Percentiles rank a stretch among this genome's conserved stretches.
These are phyloP conservation scores for Mycosphaerella arachidis DNA, from an alignment of 2,329 filamentous ascomycete species.

Conservation along the genomic window DNA sequence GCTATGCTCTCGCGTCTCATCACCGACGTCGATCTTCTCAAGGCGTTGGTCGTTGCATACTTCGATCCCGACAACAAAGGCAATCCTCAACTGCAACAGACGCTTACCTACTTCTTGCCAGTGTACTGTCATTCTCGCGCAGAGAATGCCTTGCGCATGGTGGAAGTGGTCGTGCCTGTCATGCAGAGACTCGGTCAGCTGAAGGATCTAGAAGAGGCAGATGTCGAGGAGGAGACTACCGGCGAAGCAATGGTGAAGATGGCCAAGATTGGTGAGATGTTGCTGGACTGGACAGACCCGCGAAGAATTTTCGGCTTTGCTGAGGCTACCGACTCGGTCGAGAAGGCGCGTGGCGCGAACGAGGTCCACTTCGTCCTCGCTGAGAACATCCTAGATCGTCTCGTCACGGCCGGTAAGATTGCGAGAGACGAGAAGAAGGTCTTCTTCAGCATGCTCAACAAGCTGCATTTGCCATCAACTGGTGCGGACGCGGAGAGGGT, in stretches of 20 bases:
- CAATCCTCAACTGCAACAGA: conserved; percentile 80
- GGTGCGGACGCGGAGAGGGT: conserved; percentile 30
- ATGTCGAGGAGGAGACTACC: conserved; percentile 65
- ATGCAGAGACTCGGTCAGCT: conserved; percentile 61
- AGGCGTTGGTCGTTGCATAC: conserved; percentile 77
- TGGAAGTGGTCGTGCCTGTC: conserved; percentile 65
- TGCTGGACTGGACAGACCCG: conserved; percentile 94
- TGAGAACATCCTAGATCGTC: conserved; percentile 68
- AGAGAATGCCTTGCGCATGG: conserved; percentile 80
- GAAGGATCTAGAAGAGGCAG: conserved; percentile 40
- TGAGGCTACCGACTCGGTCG: conserved; percentile 20
- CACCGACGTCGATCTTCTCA: conserved; percentile 68
- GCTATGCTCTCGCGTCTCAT: conserved; percentile 77
- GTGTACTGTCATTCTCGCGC: conserved; percentile 85
- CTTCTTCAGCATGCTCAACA: conserved; percentile 71
- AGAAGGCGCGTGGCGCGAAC: conserved; percentile 18
- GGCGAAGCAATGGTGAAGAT: conserved; percentile 66
- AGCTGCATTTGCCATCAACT: conserved; percentile 68
- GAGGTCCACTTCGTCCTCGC: conserved; percentile 73
- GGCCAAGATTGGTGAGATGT: conserved; percentile 70
- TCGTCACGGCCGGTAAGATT: conserved; percentile 54
- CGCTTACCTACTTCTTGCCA: conserved; percentile 87
- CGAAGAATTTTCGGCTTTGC: conserved; percentile 57
- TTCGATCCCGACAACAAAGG: conserved; percentile 75
- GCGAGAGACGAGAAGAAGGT: conserved; percentile 82